Evolutionary conservation across 2,329 filamentous ascomycete species (phyloP), one percentile per base, ranked within the genome.

Genomic region (Didymella sp.): DNA sequence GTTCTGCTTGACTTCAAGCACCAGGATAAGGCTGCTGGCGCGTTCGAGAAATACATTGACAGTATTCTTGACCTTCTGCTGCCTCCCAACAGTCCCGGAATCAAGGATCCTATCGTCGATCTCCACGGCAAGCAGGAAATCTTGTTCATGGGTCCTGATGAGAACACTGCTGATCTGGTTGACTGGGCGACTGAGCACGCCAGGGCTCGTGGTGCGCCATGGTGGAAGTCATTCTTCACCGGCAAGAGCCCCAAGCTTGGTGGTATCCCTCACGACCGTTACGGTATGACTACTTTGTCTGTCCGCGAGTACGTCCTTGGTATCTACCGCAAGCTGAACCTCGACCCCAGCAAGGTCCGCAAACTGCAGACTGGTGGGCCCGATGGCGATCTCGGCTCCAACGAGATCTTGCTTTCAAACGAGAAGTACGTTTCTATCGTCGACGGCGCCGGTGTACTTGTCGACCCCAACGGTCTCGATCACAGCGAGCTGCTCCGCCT

Each of bases 181-280:
- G 88, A 99, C 78, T 99, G 95, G 95, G 95, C 95, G n/a, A 99
- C 95, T 1, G 89, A 95, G 77, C 95, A 99, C 77, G 95, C 95
- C 59, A 87, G 92, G 49, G 81, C 82, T 60, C 88, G 95, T 68
- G 92, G 92, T 42, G 95, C 95, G 4, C 92, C 92, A 25, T 99
- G 94, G 92, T 99, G 95, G 95, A 99, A 99, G 84, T 99, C 95
- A 0, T 99, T 99, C 86, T 99, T 99, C 84, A 99, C 95, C 2
- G 95, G 95, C 72, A 99, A 99, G 84, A 96, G 92, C 67, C 95
- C 92, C 50, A 95, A 90, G 78, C 85, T 99, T 13, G 95, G 95
- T 62, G 95, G 95, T 73, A 99, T 99, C 67, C 95, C 95, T 33
- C 95, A 99, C 78, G 95, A 99, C 76, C 80, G 83, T 37, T 99